phyloP scores from a whole-genome alignment of 306 rosid species.

The Trifolium pratense region DNA sequence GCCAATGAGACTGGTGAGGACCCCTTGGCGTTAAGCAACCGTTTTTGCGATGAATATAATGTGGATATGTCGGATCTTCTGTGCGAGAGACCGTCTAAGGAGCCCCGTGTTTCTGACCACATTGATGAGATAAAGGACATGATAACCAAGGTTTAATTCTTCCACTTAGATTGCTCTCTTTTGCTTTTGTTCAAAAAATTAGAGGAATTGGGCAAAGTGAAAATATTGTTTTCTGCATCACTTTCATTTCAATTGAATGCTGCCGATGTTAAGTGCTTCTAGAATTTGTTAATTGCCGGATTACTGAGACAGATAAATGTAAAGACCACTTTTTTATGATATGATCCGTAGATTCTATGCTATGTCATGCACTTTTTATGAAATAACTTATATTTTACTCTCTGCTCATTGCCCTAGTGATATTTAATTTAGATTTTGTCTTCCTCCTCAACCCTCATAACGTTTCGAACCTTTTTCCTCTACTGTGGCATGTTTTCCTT shows the following conservation, averaged over 20 bases:
- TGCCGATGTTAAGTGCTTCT: constrained; percentile 20
- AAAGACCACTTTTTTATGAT: background rate
- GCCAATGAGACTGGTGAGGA: constrained; percentile 86
- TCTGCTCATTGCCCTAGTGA: background rate
- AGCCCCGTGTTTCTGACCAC: constrained; percentile 92
- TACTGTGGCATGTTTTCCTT: constrained; percentile 15
- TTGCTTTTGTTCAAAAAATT: background rate
- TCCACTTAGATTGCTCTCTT: constrained; percentile 13
- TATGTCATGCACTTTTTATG: background rate
- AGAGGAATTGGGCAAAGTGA: background rate
- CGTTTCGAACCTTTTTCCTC: background rate
- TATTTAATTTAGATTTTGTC: constrained; percentile 24
- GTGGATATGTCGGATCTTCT: constrained; percentile 80
- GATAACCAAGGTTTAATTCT: constrained; percentile 70
- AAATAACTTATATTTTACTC: background rate
- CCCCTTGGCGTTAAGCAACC: constrained; percentile 72
- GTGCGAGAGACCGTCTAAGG: constrained; percentile 79
- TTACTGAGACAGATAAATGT: background rate
- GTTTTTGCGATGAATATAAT: constrained; percentile 81
- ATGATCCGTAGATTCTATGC: constrained; percentile 10
- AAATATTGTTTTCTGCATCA: background rate
- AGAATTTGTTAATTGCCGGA: constrained; percentile 16
- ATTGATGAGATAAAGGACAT: constrained; percentile 82
- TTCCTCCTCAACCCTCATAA: constrained; percentile 2
- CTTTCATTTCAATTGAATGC: background rate